A percentile compares a stretch with the other conserved stretches of the same genome.
These are phyloP conservation scores for Candida mesenterica DNA, from an alignment of 1,139 yeast genomes.

Conservation along the genomic window DNA sequence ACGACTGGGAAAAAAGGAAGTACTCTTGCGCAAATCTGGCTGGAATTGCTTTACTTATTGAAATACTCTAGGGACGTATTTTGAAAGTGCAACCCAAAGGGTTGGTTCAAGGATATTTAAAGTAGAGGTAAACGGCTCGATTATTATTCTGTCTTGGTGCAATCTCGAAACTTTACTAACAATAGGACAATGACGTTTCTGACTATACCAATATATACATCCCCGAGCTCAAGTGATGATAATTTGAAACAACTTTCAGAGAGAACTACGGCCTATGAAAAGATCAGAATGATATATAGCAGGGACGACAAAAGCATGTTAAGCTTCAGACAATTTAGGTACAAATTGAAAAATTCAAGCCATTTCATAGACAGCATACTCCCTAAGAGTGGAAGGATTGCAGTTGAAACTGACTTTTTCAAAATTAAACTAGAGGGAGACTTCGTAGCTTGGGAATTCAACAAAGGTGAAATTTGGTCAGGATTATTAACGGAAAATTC, in stretches of 20 bases:
- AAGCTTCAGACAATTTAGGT: conserved; percentile 7
- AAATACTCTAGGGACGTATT: too few relatives aligned
- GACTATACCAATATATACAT: conserved; percentile 1
- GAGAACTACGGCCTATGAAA: conserved; percentile 30
- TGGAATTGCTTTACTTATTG: too few relatives aligned
- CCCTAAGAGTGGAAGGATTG: background rate
- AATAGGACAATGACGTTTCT: conserved; percentile 3
- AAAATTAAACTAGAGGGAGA: conserved; percentile 6
- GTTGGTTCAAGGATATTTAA: background rate
- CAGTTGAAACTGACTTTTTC: background rate
- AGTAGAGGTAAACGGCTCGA: background rate
- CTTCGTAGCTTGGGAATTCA: conserved; percentile 11
- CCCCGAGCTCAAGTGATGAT: conserved; percentile 5
- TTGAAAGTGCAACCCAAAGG: too few relatives aligned
- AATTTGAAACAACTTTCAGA: conserved; percentile 1
- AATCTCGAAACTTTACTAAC: too few relatives aligned
- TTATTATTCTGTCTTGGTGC: too few relatives aligned
- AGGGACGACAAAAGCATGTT: conserved; percentile 18
- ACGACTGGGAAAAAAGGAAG: too few relatives aligned
- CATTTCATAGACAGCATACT: background rate
- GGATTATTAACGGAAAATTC: conserved; percentile 32
- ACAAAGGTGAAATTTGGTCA: conserved; percentile 14
- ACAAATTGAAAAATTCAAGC: background rate
- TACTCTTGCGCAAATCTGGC: too few relatives aligned
- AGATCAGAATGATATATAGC: conserved; percentile 31